These are phyloP conservation scores for Zychaea mexicana DNA, from an alignment of 371 early-diverging fungal genomes.

Conservation along the genomic window DNA sequence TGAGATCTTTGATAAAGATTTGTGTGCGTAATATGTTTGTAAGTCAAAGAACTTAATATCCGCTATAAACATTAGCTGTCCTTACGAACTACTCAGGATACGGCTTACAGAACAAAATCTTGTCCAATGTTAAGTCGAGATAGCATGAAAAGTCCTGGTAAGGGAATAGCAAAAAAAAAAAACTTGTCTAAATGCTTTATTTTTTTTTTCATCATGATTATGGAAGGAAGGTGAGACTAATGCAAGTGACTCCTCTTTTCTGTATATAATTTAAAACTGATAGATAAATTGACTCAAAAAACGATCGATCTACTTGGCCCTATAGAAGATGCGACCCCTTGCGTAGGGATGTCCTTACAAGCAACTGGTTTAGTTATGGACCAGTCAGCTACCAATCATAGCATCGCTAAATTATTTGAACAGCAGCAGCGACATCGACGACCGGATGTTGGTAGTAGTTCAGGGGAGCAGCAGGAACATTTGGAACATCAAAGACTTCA, in stretches of 20 bases:
- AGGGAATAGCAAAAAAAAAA: background rate
- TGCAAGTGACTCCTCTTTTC: too few relatives aligned
- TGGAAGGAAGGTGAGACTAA: too few relatives aligned
- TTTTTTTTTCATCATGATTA: constrained; percentile 9
- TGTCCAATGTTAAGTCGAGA: constrained; percentile 21
- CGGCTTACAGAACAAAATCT: constrained; percentile 29
- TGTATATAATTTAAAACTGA: background rate
- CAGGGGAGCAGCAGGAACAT: background rate
- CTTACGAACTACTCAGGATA: constrained; percentile 9
- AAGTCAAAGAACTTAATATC: too few relatives aligned
- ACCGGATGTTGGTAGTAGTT: background rate
- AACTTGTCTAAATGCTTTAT: background rate
- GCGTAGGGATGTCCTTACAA: constrained; percentile 33
- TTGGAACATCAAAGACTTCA: background rate
- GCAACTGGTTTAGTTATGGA: constrained; percentile 31
- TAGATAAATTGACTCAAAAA: constrained; percentile 29
- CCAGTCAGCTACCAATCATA: constrained; percentile 25
- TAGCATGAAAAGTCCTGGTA: constrained; percentile 27
- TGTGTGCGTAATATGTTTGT: too few relatives aligned
- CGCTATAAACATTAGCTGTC: too few relatives aligned
- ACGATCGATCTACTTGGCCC: constrained; percentile 20
- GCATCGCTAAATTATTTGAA: constrained; percentile 35
- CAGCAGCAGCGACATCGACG: constrained; percentile 4
- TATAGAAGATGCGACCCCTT: constrained; percentile 32
- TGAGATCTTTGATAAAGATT: too few relatives aligned